Base-by-base conservation (phyloP, 2,329 filamentous ascomycete genomes). In the Biscogniauxia mediterranea region DNA sequence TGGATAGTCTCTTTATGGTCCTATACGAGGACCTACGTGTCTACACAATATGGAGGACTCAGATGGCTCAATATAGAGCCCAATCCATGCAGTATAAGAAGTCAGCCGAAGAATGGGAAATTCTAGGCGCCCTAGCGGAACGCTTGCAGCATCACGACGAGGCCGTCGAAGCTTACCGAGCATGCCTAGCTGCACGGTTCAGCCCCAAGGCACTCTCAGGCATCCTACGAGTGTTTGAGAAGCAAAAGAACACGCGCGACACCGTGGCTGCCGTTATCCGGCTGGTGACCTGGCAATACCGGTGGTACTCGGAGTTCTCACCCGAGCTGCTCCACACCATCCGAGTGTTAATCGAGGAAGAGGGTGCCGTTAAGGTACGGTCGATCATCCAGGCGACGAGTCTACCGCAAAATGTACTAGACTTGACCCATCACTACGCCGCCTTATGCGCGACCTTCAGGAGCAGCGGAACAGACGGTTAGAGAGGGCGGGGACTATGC, bases 291-390 rank as follows among this genome's bases (percentile, higher is more conserved):
- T 99, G 95, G 95, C 95, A 99, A 79, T 99, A 97, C 78, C 85
- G 95, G 68, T 99, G 95, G 95, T 99, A 99, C 80, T 97, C 93
- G 60, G 95, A 99, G 85, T 99, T 99, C 79, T 97, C 93, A 19
- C 95, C 95, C 0, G 89, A 93, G 66, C 84, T 99, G 52, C 85
- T 99, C 58, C 92, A 89, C 76, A 89, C 91, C 2, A 91, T 98
- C 71, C 89, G 95, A 64, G 93, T 91, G 67, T 82, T 99, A 67
- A 99, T 99, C 73, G 95, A 98, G 77, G 93, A 97, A 68, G 95
- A 99, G 78, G 95, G 95, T 61, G 94, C 94, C 1, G 92, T 99
- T 76, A 99, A 99, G 79, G 91, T 99, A 58, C 86, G 95, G 73
- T 97, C 93, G 76, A 97, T 99, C 73, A 93, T 99, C 58, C 95